Conservation (phyloP, 768 basidiomycete genomes). For the Suillus ampliporus region DNA sequence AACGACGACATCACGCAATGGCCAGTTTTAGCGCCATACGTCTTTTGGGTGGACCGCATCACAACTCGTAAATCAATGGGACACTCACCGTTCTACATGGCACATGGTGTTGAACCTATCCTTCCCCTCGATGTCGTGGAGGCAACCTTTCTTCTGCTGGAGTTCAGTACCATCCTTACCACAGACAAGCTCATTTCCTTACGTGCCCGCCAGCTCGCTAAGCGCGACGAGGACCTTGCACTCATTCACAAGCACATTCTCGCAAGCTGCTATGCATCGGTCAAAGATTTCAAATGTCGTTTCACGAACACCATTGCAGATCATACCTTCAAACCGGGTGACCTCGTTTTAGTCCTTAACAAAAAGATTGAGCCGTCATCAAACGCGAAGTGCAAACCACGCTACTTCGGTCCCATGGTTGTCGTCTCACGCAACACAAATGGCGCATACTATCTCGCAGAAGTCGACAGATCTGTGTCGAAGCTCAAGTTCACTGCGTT, state of each 20-base stretch:
- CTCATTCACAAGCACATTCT: background rate
- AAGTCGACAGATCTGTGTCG: background rate
- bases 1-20: constrained; percentile 40
- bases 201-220: no score
- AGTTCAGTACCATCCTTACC: no score
- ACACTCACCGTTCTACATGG: background rate
- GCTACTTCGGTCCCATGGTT: background rate
- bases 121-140: background rate
- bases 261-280: background rate
- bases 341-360: constrained; percentile 4
- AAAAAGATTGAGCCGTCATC: constrained; percentile 16
- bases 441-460: background rate
- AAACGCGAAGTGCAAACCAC: constrained; percentile 7
- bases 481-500: constrained; percentile 1
- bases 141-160: no score
- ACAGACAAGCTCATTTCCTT: no score
- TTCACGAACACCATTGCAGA: constrained; percentile 24
- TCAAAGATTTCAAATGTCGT: constrained; percentile 19
- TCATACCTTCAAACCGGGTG: constrained; percentile 32
- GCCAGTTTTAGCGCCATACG: constrained; percentile 26
- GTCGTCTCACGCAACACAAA: background rate
- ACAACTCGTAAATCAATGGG: background rate
- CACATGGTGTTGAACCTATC: background rate
- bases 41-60: constrained; percentile 43
- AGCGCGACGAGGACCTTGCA: no score